phyloP scores from a whole-genome alignment of 75 land plant species.

The Sequoiadendron giganteum region DNA sequence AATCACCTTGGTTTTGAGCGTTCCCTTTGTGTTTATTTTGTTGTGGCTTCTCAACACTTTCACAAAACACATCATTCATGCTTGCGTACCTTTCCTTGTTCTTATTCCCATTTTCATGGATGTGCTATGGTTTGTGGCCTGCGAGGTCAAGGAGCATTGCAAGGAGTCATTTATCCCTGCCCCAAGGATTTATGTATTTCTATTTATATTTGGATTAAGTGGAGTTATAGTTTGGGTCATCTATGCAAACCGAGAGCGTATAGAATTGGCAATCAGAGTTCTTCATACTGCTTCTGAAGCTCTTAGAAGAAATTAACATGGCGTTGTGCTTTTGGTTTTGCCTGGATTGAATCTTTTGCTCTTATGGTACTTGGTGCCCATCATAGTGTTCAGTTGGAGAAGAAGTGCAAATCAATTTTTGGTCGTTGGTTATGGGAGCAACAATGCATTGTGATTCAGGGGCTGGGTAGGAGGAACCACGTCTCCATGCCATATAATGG shows the following conservation, averaged over 20 bases:
- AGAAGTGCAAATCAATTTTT: too few species aligned
- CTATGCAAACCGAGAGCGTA: slow-evolving; percentile 26
- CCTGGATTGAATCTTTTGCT: slow-evolving; percentile 28
- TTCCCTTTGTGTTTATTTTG: slow-evolving; percentile 27
- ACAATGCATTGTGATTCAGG: too few species aligned
- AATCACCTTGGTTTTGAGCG: slow-evolving; percentile 25
- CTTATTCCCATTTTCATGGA: slow-evolving; percentile 32
- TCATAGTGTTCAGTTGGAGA: slow-evolving; percentile 7
- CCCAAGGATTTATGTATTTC: slow-evolving; percentile 20
- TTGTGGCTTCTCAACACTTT: slow-evolving; percentile 37
- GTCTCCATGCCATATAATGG: too few species aligned
- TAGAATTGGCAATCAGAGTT: slow-evolving; percentile 33
- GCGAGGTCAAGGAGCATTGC: slow-evolving; percentile 23
- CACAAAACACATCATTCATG: slow-evolving; percentile 37
- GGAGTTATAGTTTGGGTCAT: slow-evolving; percentile 31
- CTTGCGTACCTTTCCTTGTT: slow-evolving; percentile 36
- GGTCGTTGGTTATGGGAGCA: too few species aligned
- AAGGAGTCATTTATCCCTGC: slow-evolving; percentile 17
- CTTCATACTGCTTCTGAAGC: slow-evolving; percentile 37
- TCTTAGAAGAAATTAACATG: slow-evolving; percentile 27
- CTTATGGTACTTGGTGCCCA: slow-evolving; percentile 18
- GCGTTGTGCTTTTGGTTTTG: slow-evolving; percentile 30
- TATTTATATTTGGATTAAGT: slow-evolving; percentile 25
- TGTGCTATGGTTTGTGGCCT: slow-evolving; percentile 35
- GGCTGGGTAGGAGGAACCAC: too few species aligned